phyloP scores from a whole-genome alignment of 768 basidiomycete species.

The Suillus fuscotomentosus region DNA sequence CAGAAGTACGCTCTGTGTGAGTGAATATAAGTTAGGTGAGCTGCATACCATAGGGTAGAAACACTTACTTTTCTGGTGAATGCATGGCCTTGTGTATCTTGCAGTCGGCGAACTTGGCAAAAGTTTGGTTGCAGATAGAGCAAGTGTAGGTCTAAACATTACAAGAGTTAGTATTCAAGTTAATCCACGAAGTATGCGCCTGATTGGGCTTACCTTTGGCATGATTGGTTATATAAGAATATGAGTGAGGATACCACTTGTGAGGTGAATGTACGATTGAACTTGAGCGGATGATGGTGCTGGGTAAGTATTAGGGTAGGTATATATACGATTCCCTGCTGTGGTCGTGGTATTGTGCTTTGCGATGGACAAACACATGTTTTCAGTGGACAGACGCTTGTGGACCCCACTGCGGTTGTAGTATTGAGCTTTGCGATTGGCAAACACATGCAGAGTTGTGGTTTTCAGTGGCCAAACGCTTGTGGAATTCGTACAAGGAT shows the following conservation, averaged over 20 bases:
- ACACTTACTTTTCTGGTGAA: too few species aligned
- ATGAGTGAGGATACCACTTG: background rate
- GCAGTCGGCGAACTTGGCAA: constrained; percentile 6
- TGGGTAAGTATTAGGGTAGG: background rate
- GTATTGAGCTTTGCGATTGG: too few species aligned
- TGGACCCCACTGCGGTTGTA: background rate
- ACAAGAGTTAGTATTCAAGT: background rate
- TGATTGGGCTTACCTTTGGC: background rate
- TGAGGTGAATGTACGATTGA: background rate
- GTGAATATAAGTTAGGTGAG: too few species aligned
- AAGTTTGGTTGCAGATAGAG: constrained; percentile 13
- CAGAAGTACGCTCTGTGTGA: constrained; percentile 12
- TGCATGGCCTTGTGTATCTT: too few species aligned
- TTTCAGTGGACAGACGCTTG: background rate
- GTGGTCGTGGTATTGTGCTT: background rate
- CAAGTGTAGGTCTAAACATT: constrained; percentile 15
- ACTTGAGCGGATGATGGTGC: background rate
- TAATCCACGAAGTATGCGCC: background rate
- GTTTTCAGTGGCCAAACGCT: background rate
- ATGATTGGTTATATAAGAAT: background rate
- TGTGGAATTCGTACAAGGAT: background rate
- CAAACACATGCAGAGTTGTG: too few species aligned
- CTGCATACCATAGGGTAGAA: too few species aligned
- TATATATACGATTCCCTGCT: background rate
- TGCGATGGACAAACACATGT: too few species aligned